Evolutionary conservation across 768 basidiomycete species (phyloP), one percentile per base, ranked within the genome.

Genomic region (Coprinopsis strossmayeri): DNA sequence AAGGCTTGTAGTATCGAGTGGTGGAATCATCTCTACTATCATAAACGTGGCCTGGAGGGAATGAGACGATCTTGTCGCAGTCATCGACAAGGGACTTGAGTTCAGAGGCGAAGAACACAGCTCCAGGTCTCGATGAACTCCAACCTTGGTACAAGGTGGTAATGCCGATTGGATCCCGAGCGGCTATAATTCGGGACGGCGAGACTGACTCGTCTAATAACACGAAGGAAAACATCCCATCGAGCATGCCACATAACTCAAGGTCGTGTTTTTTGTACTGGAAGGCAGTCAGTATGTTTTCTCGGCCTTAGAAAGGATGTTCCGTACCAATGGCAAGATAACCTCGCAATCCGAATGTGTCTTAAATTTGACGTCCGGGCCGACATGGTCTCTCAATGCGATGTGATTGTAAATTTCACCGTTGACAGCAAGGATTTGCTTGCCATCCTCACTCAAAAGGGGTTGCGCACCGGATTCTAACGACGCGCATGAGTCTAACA

Each of bases 351-450:
- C 96, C 0, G 94, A 97, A 61, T 95, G 90, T 0, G 95, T 98
- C 74, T 91, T 96, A 76, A 98, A 95, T 49, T 81, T 82, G 55
- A 82, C 78, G 49, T 70, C 74, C 37, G 79, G 62, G 30, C 78
- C 82, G 46, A 92, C 68, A 21, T 65, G 69, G 44, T 82, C 77
- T 50, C 90, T 80, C 45, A 98, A 80, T 15, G 84, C 75, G 48
- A 89, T 68, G 62, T 98, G 91, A 74, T 98, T 99, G 77, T 99
- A 99, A 59, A 99, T 98, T 69, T 99, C 96, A 45, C 96, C 96
- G 67, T 99, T 99, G 62, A 99, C 96, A 50, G 88, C 81, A 46
- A 99, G 84, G 55, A 85, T 78, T 53, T 83, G 60, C 57, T 86
- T 88, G 46, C 83, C 87, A 55, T 97, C 91, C 20, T 89, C 79